Conservation (phyloP, 2,329 filamentous ascomycete genomes). For the Xylariaceae sp. region DNA sequence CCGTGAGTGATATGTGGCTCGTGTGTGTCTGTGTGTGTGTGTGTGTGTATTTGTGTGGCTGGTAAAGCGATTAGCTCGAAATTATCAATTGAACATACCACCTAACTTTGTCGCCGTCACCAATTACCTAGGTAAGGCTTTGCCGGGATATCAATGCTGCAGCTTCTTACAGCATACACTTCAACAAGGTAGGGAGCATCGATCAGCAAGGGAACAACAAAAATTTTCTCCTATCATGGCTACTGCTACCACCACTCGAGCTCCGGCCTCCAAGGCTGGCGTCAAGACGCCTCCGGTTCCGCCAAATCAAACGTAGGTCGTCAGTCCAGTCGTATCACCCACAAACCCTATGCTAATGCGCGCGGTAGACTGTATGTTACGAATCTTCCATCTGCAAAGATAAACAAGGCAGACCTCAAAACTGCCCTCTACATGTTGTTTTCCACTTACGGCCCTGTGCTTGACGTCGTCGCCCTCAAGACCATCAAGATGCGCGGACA, state of each 20-base stretch:
- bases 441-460: constrained; percentile 87
- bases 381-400: constrained; percentile 83
- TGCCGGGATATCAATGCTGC: too few relatives aligned
- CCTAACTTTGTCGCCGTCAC: too few relatives aligned
- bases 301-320: constrained; percentile 75
- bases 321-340: constrained; percentile 18
- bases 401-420: constrained; percentile 85
- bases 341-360: constrained; percentile 5
- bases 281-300: constrained; percentile 58
- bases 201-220: not conserved
- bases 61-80: not conserved
- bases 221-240: constrained; percentile 39
- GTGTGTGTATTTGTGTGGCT: not conserved
- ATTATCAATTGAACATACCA: not conserved
- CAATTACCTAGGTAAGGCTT: too few relatives aligned
- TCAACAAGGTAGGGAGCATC: not conserved
- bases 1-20: too few relatives aligned
- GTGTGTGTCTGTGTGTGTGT: not conserved
- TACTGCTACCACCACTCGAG: constrained; percentile 33
- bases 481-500: constrained; percentile 93
- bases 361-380: constrained; percentile 76
- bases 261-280: constrained; percentile 34
- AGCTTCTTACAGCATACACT: too few relatives aligned
- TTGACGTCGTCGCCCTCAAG: constrained; percentile 89
- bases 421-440: constrained; percentile 91